phyloP scores from a whole-genome alignment of 1,284 basidiomycete species.

The Sporisorium exsertum region DNA sequence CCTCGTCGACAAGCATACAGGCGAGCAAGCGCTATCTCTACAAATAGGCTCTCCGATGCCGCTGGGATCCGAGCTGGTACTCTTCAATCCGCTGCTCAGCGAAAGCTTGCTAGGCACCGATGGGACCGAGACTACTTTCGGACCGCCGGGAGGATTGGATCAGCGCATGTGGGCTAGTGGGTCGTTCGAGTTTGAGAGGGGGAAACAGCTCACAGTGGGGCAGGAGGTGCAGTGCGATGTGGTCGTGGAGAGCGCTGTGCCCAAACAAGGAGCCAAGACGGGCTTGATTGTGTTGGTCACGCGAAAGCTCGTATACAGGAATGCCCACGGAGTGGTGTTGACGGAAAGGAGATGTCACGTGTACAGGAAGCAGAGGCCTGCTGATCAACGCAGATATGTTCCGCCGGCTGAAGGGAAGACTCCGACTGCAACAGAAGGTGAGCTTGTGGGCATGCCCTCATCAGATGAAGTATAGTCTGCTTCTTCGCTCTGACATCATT shows the following conservation, averaged over 20 bases:
- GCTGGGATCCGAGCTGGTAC: slow-evolving; percentile 35
- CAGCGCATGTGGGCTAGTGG: slow-evolving; percentile 54
- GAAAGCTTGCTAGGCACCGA: slow-evolving; percentile 26
- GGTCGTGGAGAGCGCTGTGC: slow-evolving; percentile 25
- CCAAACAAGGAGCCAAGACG: slow-evolving; percentile 44
- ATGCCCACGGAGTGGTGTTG: slow-evolving; percentile 12
- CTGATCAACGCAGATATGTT: slow-evolving; percentile 24
- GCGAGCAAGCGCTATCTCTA: slow-evolving; percentile 17
- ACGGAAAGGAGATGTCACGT: slow-evolving; percentile 44
- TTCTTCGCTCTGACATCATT: background rate
- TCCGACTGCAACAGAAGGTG: slow-evolving; percentile 23
- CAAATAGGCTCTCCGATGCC: slow-evolving; percentile 11
- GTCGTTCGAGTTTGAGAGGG: slow-evolving; percentile 38
- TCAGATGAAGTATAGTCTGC: background rate
- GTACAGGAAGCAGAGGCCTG: slow-evolving; percentile 34
- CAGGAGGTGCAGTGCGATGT: slow-evolving; percentile 31
- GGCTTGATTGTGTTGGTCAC: slow-evolving; percentile 47
- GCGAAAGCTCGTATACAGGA: slow-evolving; percentile 28
- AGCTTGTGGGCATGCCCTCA: background rate
- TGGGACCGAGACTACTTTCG: slow-evolving; percentile 40
- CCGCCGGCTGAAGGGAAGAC: slow-evolving; percentile 7
- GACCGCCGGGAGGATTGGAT: slow-evolving; percentile 42
- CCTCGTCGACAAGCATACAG: slow-evolving; percentile 22
- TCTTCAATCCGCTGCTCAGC: slow-evolving; percentile 46
- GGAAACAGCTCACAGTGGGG: slow-evolving; percentile 21